Evolutionary conservation across 2,329 filamentous ascomycete genomes (phyloP), one percentile per base, ranked within the genome.

Genomic region (Neobulgaria alba): DNA sequence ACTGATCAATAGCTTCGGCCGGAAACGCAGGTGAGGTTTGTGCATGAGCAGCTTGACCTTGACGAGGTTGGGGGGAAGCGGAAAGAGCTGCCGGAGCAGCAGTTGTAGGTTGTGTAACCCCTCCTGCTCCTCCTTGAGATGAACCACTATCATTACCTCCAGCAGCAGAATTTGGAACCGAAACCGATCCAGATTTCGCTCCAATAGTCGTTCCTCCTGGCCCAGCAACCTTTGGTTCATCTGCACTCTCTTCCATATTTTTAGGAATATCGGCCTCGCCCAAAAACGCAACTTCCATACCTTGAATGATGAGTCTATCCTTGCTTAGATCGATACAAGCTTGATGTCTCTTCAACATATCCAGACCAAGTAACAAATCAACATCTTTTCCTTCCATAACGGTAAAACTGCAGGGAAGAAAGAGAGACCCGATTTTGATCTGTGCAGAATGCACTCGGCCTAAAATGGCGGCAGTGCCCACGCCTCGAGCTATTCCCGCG

Each of bases 361-460:
- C 92, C 31, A 98, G 68, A 3, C 92, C 92, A 10, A 98, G 76
- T 2, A 98, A 74, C 14, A 98, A 71, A 60, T 96, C 92, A 17
- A 98, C 92, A 38, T 87, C 80, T 64, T 96, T 98, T 50, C 92
- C 92, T 66, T 98, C 92, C 92, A 98, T 98, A 58, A 98, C 92
- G 3, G 92, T 98, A 63, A 98, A 98, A 45, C 88, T 92, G 66
- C 89, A 96, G 2, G 90, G 82, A 53, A 98, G 71, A 59, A 87
- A 88, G 47, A 90, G 76, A 31, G 75, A 78, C 39, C 90, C 92
- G 52, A 98, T 92, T 63, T 86, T 90, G 63, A 98, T 93, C 63
- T 90, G 87, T 8, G 92, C 92, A 16, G 86, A 87, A 63, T 98
- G 92, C 3, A 98, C 92, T 38, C 92, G 85, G 21, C 92, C 92